Percentiles rank a stretch among this genome's conserved stretches.
These are phyloP conservation scores for Marasmius tenuissimus DNA, from an alignment of 1,284 basidiomycete genomes.

Conservation along the genomic window DNA sequence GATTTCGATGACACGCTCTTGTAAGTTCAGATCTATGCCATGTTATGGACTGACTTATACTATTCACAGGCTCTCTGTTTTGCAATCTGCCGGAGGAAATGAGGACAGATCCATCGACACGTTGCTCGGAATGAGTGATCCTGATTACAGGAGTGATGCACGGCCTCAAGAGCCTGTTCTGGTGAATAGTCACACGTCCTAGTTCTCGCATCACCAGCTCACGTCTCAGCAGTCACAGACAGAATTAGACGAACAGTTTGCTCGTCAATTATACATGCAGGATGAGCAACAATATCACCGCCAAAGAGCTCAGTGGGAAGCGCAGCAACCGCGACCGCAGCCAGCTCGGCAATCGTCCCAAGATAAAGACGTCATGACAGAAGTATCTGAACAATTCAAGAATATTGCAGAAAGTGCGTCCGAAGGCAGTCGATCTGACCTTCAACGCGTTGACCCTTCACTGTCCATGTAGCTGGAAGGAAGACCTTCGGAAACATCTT, in stretches of 20 bases:
- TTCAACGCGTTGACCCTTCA: neutral
- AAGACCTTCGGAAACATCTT: conserved; percentile 71
- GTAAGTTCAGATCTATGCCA: conserved; percentile 38
- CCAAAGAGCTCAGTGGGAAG: neutral
- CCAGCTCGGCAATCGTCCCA: conserved; percentile 29
- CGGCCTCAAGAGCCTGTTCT: conserved; percentile 12
- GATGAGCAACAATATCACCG: conserved; percentile 46
- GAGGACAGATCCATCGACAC: conserved; percentile 73
- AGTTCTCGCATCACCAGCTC: neutral
- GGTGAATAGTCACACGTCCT: neutral
- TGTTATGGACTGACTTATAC: neutral
- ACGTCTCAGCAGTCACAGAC: conserved; percentile 46
- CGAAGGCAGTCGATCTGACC: neutral
- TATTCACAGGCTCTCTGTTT: conserved; percentile 53
- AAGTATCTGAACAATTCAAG: conserved; percentile 70
- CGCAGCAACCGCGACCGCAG: conserved; percentile 19
- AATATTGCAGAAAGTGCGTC: conserved; percentile 74
- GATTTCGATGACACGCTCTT: conserved; percentile 71
- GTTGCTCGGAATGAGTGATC: conserved; percentile 80
- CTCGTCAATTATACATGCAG: conserved; percentile 65
- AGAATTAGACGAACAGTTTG: conserved; percentile 75
- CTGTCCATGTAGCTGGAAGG: conserved; percentile 57
- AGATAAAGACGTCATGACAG: conserved; percentile 55
- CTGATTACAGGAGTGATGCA: conserved; percentile 52
- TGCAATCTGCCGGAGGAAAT: conserved; percentile 64